These are phyloP conservation scores for Triticum timopheevii DNA, from an alignment of 176 grass and related monocot species.

Conservation along the genomic window DNA sequence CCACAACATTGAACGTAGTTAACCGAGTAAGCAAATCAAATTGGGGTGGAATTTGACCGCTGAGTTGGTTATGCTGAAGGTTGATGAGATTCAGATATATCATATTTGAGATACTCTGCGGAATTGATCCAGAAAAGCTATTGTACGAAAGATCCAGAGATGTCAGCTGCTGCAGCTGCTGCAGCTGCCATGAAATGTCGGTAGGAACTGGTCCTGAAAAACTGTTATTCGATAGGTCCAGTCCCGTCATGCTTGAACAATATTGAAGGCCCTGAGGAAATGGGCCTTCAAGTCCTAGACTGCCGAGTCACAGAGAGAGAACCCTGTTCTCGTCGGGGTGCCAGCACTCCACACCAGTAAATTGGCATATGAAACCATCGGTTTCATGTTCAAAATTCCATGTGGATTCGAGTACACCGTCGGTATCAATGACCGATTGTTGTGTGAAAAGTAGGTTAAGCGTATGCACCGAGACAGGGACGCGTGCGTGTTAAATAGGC, in stretches of 20 bases:
- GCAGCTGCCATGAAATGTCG: constrained; percentile 17
- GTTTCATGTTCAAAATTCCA: constrained; percentile 16
- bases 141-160: constrained; percentile 54
- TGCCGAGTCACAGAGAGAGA: constrained; percentile 13
- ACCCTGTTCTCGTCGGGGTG: constrained; percentile 34
- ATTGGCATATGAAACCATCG: constrained; percentile 30
- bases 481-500: no score
- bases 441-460: no score
- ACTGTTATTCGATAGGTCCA: constrained; percentile 51
- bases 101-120: background rate
- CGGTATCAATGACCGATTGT: constrained; percentile 30
- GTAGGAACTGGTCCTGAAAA: constrained; percentile 37
- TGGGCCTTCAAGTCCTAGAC: constrained; percentile 48
- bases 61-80: constrained; percentile 34
- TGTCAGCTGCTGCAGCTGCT: background rate
- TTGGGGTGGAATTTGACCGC: constrained; percentile 19
- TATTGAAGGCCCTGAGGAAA: constrained; percentile 45
- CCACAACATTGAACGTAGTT: background rate
- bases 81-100: constrained; percentile 29
- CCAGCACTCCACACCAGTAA: constrained; percentile 51
- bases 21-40: background rate
- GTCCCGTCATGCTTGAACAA: background rate
- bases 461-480: no score
- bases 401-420: constrained; percentile 5
- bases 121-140: constrained; percentile 47